These are phyloP conservation scores for Populus simonii DNA, from an alignment of 345 rosid species.

Conservation along the genomic window DNA sequence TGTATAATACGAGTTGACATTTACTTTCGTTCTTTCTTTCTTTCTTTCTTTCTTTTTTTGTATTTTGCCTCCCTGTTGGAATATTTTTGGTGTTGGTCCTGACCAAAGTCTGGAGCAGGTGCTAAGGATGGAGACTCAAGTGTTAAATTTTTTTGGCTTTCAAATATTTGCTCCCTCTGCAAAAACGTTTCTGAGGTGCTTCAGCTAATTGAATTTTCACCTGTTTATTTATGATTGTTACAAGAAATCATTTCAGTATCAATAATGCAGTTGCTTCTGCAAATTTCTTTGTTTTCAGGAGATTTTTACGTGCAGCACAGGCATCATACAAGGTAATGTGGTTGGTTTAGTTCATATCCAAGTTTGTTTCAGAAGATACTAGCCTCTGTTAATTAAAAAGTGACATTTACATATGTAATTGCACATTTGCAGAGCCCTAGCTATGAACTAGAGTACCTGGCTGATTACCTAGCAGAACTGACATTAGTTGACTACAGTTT, in stretches of 20 bases:
- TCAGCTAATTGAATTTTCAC: constrained; percentile 5
- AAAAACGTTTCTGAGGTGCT: constrained; percentile 83
- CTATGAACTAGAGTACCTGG: constrained; percentile 69
- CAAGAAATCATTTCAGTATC: neutral
- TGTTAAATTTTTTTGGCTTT: constrained; percentile 66
- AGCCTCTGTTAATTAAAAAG: constrained; percentile 2
- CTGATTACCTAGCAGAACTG: constrained; percentile 76
- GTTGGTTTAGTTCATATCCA: neutral
- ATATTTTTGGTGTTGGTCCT: constrained; percentile 1
- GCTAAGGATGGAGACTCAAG: constrained; percentile 62
- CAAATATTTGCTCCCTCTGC: constrained; percentile 67
- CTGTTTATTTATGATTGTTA: neutral
- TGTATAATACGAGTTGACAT: neutral
- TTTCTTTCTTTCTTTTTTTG: no score
- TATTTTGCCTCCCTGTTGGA: neutral
- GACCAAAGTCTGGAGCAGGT: constrained; percentile 46
- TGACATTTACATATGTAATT: constrained; percentile 5
- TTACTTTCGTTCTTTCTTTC: neutral
- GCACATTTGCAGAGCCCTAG: constrained; percentile 59
- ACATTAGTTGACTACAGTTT: constrained; percentile 59
- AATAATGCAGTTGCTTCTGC: constrained; percentile 10
- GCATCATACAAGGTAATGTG: constrained; percentile 58
- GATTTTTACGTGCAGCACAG: constrained; percentile 85
- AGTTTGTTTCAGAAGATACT: neutral
- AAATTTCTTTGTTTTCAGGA: constrained; percentile 43